Percentiles rank a stretch among this genome's conserved stretches.
Conservation (phyloP, 2,329 filamentous ascomycete species). For the Colletotrichum sansevieriae region DNA sequence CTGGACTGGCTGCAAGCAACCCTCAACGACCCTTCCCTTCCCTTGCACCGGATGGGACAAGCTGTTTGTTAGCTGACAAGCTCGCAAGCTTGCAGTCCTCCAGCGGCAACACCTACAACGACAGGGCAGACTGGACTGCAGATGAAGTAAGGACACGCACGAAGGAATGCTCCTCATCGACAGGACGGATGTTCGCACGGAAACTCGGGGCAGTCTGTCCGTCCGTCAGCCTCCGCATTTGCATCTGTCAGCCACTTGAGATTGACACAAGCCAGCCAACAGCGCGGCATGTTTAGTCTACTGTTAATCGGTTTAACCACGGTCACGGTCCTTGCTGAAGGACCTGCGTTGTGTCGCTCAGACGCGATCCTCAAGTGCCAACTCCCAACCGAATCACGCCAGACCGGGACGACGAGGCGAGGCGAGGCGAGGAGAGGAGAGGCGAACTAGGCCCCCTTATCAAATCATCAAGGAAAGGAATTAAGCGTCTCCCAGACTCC, state of each 20-base stretch:
- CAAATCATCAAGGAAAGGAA: not conserved
- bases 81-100: constrained; percentile 12
- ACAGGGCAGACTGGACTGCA: constrained; percentile 9
- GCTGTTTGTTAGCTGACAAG: not conserved
- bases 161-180: constrained; percentile 10
- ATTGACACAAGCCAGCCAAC: constrained; percentile 30
- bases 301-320: not conserved
- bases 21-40: constrained; percentile 8
- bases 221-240: not conserved
- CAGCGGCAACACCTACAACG: constrained; percentile 35
- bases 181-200: constrained; percentile 20
- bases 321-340: constrained; percentile 11
- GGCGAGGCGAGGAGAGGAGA: not conserved
- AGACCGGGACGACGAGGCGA: not conserved
- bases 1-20: constrained; percentile 22
- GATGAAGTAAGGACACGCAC: not conserved
- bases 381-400: constrained; percentile 11
- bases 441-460: constrained; percentile 1
- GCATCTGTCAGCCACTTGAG: constrained; percentile 14
- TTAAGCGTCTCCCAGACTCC: constrained; percentile 35
- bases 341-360: constrained; percentile 16
- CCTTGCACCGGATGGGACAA: constrained; percentile 26
- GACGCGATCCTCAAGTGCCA: constrained; percentile 11
- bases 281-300: not conserved
- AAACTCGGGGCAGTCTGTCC: constrained; percentile 26